Evolutionary conservation across 148 eudicot species (phyloP), one percentile per base, ranked within the genome.

Genomic region (Gaultheria prostrata): DNA sequence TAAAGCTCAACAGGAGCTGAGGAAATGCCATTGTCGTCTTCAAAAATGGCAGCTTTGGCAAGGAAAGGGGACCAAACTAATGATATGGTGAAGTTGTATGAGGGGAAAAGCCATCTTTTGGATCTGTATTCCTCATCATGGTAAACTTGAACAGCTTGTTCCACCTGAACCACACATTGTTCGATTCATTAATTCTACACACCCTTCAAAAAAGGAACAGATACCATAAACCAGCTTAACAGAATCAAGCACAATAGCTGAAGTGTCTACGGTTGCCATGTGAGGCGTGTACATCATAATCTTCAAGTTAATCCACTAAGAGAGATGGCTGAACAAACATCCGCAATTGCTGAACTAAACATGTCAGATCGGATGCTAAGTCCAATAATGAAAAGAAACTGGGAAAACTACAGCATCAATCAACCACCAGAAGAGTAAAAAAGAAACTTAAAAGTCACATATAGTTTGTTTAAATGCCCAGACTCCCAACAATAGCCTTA

Each of bases 61-160:
- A 91, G 92, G 84, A 89, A 91, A 21, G 93, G 93, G 83, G 93
- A 89, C 89, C 89, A 91, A 15, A 89, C 30, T 21, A 84, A 87
- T 21, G 84, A 88, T 59, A 91, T 30, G 11, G 86, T 91, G 57
- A 87, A 12, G 86, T 89, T 87, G 86, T 88, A 83, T 2, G 87
- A 85, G 4, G 88, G 87, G 84, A 91, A 88, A 32, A 69, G 83
- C 93, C 93, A 91, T 51, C 84, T 85, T 87, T 82, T 88, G 69
- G 93, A 86, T 84, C 39, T 86, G 24, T 84, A 89, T 67, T 70
- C 89, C 56, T 82, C 84, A 11, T 88, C 92, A 53, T 91, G 93
- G 85, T 88, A 91, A 83, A 91, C 57, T 54, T 82, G 51, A 24
- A 85, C 86, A 8, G 92, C 79, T 77, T 85, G 84, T 85, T 91